Evolutionary conservation across 192 early-diverging fungal species (phyloP), one percentile per base, ranked within the genome.

Genomic region (Cladochytrium replicatum): DNA sequence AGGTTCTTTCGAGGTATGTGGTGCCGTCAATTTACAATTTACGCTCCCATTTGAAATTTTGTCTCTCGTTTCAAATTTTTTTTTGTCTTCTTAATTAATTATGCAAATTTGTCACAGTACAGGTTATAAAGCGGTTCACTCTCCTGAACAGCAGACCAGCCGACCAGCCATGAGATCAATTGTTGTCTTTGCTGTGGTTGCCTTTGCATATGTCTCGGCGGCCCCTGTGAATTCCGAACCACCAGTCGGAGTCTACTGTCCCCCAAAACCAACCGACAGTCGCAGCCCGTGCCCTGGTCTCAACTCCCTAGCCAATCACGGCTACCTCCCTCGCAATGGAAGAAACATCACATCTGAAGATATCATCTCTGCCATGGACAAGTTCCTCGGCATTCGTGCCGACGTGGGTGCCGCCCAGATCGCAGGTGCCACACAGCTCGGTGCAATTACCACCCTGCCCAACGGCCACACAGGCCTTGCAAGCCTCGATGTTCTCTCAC

Each of bases 241-340:
- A n/a, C 21, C 26, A 17, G 58, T 6, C 25, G 52, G 52, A 26
- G 47, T 21, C 15, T 58, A 42, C 53, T 46, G 28, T 24, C 34
- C 34, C 4, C 54, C 60, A 37, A 24, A 19, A 3, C 29, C 41
- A 19, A 24, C 26, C 37, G 39, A 59, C 32, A 21, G 30, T 22
- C 55, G 54, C 37, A 43, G 48, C n/a, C 28, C 37, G 29, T 46
- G 44, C 19, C 44, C 44, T 25, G 17, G 44, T 21, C 19, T 46
- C 6, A 46, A 46, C 44, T 17, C 44, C 13, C 44, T 46, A 11
- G 44, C 44, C 6, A 46, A 46, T n/a, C 44, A 46, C 21, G 44
- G 44, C 17, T 25, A 25, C 19, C 29, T 46, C 44, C 29, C 29
- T n/a, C 44, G 26, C 44, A 46, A 46, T 46, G 44, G 44, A 4